These are phyloP conservation scores for Brasenia schreberi DNA, from an alignment of 164 flowering plant species.

Conservation along the genomic window DNA sequence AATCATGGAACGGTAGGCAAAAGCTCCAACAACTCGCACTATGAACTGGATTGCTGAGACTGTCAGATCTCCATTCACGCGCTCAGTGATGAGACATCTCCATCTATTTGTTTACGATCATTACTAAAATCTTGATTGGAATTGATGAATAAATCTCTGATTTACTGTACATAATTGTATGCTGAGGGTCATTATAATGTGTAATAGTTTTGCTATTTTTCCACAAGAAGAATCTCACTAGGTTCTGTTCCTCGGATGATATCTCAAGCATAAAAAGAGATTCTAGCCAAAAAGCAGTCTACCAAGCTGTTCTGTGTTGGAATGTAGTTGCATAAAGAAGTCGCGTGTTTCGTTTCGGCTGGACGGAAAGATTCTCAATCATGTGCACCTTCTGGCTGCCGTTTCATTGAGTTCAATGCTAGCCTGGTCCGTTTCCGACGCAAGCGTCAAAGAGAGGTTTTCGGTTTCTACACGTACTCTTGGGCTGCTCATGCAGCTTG, in stretches of 20 bases:
- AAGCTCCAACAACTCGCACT: constrained; percentile 50
- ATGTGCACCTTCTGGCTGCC: no score
- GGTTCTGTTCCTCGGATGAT: neutral
- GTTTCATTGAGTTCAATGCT: no score
- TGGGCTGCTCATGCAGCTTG: no score
- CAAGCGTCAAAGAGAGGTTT: no score
- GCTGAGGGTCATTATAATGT: neutral
- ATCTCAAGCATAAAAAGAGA: no score
- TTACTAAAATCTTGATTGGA: neutral
- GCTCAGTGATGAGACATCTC: neutral
- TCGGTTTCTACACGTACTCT: no score
- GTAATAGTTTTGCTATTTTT: neutral
- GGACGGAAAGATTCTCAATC: no score
- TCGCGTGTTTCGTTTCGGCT: no score
- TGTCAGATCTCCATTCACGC: neutral
- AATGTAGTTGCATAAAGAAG: no score
- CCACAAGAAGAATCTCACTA: neutral
- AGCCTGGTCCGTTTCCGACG: no score
- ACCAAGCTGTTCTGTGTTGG: no score
- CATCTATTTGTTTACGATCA: neutral
- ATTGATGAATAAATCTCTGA: constrained; percentile 3
- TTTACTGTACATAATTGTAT: neutral
- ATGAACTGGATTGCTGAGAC: constrained; percentile 15
- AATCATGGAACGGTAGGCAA: constrained; percentile 26
- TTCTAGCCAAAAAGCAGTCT: no score